Evolutionary conservation across 2,329 filamentous ascomycete species (phyloP).

Genomic region (Penicillium sp.): DNA sequence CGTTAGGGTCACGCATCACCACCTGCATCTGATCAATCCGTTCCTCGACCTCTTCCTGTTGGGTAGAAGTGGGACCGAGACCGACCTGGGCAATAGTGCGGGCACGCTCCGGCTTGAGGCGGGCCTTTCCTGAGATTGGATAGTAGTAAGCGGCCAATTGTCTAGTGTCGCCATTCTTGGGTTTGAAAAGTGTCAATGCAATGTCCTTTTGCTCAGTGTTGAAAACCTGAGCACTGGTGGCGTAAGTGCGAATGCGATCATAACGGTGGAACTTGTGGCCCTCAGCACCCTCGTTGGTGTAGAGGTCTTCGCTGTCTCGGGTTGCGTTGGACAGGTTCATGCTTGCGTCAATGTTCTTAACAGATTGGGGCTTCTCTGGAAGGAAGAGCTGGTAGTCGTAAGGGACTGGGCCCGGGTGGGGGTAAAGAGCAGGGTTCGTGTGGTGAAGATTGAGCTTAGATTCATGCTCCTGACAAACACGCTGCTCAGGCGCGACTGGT

Average conservation of each 20-base stretch:
- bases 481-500: conserved; percentile 52
- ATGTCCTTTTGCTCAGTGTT: conserved; percentile 56
- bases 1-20: conserved; percentile 51
- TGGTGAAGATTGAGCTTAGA: conserved; percentile 51
- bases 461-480: conserved; percentile 49
- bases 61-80: conserved; percentile 38
- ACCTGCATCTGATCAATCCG: conserved; percentile 56
- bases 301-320: conserved; percentile 53
- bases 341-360: conserved; percentile 56
- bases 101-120: conserved; percentile 52
- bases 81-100: conserved; percentile 46
- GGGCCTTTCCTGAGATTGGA: conserved; percentile 58
- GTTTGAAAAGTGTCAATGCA: conserved; percentile 59
- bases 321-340: conserved; percentile 55
- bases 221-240: conserved; percentile 55
- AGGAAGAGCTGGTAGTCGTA: conserved; percentile 63
- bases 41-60: conserved; percentile 42
- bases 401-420: conserved; percentile 53
- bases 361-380: conserved; percentile 49
- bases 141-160: conserved; percentile 63
- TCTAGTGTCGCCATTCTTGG: conserved; percentile 37
- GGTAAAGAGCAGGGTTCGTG: conserved; percentile 50
- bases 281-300: conserved; percentile 48
- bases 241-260: conserved; percentile 60
- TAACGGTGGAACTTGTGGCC: conserved; percentile 53